Evolutionary conservation across 2,329 filamentous ascomycete genomes (phyloP), one percentile per base, ranked within the genome.

Genomic region (Pestalotiopsis sp.): DNA sequence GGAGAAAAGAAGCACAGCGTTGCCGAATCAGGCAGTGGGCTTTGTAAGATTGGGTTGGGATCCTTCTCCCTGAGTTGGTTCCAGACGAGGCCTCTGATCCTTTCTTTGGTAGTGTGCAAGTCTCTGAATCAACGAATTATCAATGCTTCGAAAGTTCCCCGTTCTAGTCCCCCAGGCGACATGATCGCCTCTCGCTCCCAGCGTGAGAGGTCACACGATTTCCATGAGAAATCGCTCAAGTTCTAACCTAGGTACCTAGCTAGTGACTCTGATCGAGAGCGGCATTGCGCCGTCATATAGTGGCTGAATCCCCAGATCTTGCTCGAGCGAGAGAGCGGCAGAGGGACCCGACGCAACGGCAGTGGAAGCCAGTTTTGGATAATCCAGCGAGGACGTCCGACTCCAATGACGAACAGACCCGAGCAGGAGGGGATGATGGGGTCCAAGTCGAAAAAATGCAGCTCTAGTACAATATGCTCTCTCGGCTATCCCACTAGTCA

Each of bases 381-480:
- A 52, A 52, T 52, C 7, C 44, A 52, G 44, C 44, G 44, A 52
- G 44, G 44, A 52, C 44, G 44, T 52, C 44, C 44, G 44, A 9
- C 44, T 52, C 44, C 44, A 52, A 52, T 52, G 44, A 52, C 44
- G 44, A 52, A 52, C 17, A 52, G 17, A 52, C 44, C 17, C 44
- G 44, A 52, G 44, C 44, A 52, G 20, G 44, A 52, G 44, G 44
- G 44, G 44, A 52, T 48, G 44, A 52, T 52, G 44, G 44, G 44
- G 44, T 52, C 44, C 44, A 58, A 58, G 22, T 58, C 22, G 56
- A 58, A 26, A 58, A 35, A 26, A 35, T 26, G 22, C 56, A 26
- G 56, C 22, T 66, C 63, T 64, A 68, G 66, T 67, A 59, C 56
- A 35, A 35, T 52, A 52, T 52, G 44, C 44, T 52, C 44, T 52